Conservation (phyloP, 306 rosid species). For the Delonix regia region DNA sequence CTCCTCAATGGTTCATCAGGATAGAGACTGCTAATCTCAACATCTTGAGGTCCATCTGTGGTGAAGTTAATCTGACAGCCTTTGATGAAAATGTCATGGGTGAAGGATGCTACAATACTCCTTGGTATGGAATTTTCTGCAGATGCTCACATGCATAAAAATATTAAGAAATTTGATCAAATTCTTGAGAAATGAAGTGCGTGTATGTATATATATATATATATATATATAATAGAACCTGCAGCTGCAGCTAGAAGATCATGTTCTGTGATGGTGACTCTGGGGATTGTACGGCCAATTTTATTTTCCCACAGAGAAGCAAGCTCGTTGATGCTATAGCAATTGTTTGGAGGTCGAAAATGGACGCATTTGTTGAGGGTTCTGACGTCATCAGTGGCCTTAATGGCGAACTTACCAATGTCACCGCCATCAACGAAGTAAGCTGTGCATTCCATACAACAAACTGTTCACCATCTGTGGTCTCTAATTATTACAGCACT, state of each 20-base stretch:
- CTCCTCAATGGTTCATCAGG: constrained; percentile 60
- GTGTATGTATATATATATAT: too few species aligned
- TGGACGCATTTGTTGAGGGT: constrained; percentile 61
- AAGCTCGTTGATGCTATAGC: constrained; percentile 57
- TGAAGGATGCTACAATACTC: constrained; percentile 79
- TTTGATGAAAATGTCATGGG: constrained; percentile 73
- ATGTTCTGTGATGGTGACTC: constrained; percentile 58
- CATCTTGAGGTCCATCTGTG: constrained; percentile 46
- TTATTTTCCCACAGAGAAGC: constrained; percentile 74
- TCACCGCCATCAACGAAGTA: constrained; percentile 69
- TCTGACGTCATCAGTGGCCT: constrained; percentile 50
- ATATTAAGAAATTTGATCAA: background rate
- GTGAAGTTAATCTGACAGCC: constrained; percentile 64
- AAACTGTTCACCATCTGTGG: background rate
- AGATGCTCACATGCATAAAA: background rate
- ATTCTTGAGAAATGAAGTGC: background rate
- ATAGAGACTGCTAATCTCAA: constrained; percentile 46
- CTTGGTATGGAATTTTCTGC: constrained; percentile 61
- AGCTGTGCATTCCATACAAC: constrained; percentile 42
- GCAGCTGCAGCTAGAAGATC: constrained; percentile 60
- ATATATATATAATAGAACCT: constrained; percentile 37
- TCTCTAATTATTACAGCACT: too few species aligned
- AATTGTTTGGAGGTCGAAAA: constrained; percentile 62
- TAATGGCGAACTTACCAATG: constrained; percentile 66
- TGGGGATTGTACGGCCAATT: constrained; percentile 60